Conservation (phyloP, 441 rosid genomes). For the Populus hybrid region DNA sequence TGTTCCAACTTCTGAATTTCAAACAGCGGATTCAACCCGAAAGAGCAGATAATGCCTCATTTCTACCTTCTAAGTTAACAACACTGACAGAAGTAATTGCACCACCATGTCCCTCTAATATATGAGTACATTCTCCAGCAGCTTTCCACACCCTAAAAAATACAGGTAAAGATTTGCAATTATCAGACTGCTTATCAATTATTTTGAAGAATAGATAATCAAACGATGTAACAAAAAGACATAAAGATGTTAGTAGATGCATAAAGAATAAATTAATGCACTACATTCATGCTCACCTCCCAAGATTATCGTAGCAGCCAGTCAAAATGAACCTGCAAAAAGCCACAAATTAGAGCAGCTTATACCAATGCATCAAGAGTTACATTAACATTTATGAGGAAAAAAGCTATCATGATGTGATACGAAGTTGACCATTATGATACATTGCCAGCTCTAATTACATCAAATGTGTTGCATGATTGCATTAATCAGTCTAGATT, state of each 20-base stretch:
- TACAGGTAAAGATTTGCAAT: slow-evolving; percentile 1
- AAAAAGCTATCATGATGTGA: neutral
- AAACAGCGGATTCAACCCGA: neutral
- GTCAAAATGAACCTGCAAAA: slow-evolving; percentile 86
- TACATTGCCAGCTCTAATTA: neutral
- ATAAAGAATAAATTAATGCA: neutral
- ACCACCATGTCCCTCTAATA: slow-evolving; percentile 75
- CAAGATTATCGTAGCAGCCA: slow-evolving; percentile 87
- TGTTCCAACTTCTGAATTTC: neutral
- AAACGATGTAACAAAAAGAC: slow-evolving; percentile 8
- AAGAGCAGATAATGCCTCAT: neutral
- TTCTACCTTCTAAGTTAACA: slow-evolving; percentile 52
- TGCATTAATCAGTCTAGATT: neutral
- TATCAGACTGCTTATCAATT: slow-evolving; percentile 11
- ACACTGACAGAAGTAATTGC: slow-evolving; percentile 72
- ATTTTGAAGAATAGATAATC: neutral
- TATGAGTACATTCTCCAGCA: slow-evolving; percentile 72
- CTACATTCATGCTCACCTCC: slow-evolving; percentile 47
- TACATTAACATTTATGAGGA: neutral
- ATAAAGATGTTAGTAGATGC: neutral
- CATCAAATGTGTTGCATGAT: neutral
- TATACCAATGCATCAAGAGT: slow-evolving; percentile 2
- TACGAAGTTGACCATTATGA: neutral
- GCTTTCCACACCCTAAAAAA: slow-evolving; percentile 69
- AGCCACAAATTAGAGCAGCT: slow-evolving; percentile 22